Evolutionary conservation across 1,284 basidiomycete species (phyloP).

Genomic region (Schizophyllum commune): DNA sequence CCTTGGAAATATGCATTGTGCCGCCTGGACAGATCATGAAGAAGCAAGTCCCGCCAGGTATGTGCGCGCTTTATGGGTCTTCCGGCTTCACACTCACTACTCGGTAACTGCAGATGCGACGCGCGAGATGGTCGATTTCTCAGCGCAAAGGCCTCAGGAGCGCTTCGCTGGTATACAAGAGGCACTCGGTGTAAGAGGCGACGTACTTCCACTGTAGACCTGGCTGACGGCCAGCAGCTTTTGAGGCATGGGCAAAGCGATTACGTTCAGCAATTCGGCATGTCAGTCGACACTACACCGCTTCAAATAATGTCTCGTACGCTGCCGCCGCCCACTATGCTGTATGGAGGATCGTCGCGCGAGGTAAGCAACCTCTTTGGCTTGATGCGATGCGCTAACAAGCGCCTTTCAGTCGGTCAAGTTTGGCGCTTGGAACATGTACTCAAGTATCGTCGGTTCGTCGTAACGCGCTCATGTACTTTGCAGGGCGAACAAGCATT

Average conservation of each 20-base stretch:
- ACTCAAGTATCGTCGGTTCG: background rate
- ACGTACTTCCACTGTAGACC: no score
- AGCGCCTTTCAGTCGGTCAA: constrained; percentile 1
- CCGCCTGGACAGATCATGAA: constrained; percentile 66
- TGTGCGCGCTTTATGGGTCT: no score
- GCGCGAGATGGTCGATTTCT: constrained; percentile 37
- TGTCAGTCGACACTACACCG: constrained; percentile 45
- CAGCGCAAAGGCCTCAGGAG: constrained; percentile 56
- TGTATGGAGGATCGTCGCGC: constrained; percentile 46
- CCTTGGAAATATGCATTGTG: constrained; percentile 55
- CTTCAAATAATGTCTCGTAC: constrained; percentile 52
- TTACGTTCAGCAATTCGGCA: constrained; percentile 63
- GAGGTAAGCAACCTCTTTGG: constrained; percentile 17
- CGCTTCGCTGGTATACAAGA: constrained; percentile 14
- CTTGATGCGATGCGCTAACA: no score
- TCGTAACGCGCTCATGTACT: background rate
- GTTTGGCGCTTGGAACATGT: constrained; percentile 13
- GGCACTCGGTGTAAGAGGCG: no score
- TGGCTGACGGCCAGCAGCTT: constrained; percentile 30
- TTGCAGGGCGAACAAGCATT: constrained; percentile 12
- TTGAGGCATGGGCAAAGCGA: constrained; percentile 65
- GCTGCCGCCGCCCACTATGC: constrained; percentile 50
- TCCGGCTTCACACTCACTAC: no score
- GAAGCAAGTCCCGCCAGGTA: constrained; percentile 22
- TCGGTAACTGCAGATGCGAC: constrained; percentile 22